Conservation (phyloP, 1,139 yeast genomes). For the Hyphopichia burtonii region DNA sequence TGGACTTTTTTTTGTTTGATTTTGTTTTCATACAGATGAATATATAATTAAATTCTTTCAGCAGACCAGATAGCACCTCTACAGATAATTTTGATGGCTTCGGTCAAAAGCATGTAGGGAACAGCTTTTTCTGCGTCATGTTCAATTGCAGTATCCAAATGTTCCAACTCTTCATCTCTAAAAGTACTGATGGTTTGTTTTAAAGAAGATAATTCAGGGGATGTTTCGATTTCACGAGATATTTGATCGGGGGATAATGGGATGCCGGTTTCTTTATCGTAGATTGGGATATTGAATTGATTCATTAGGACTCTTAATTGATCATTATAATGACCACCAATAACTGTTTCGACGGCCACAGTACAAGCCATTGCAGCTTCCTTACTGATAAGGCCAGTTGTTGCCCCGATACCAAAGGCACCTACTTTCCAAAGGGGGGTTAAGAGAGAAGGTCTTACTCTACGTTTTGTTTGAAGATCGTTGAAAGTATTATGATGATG, state of each 20-base stretch:
- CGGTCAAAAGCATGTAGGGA: conserved; percentile 86
- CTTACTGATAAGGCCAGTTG: conserved; percentile 82
- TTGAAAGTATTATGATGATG: conserved; percentile 89
- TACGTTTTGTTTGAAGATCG: conserved; percentile 64
- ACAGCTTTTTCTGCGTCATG: conserved; percentile 92
- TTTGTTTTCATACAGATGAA: neutral
- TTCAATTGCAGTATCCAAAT: conserved; percentile 87
- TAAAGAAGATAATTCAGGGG: conserved; percentile 59
- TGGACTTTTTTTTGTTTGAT: too few relatives aligned
- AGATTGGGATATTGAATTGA: conserved; percentile 49
- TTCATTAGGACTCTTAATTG: conserved; percentile 77
- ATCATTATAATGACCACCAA: conserved; percentile 92
- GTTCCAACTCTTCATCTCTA: conserved; percentile 95
- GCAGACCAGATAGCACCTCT: conserved; percentile 91
- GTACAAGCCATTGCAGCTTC: conserved; percentile 99
- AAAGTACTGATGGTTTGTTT: conserved; percentile 68
- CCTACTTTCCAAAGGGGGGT: conserved; percentile 95
- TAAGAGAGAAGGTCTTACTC: conserved; percentile 86
- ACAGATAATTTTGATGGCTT: conserved; percentile 79
- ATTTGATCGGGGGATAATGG: conserved; percentile 21
- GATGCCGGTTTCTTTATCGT: conserved; percentile 44
- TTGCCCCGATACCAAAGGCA: conserved; percentile 82
- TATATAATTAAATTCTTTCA: conserved; percentile 57
- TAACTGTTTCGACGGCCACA: conserved; percentile 97
- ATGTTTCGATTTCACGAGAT: conserved; percentile 25